A percentile compares a stretch with the other conserved stretches of the same genome.
These are phyloP conservation scores for Petunia secreta DNA, from an alignment of 257 asterid species.

Conservation along the genomic window DNA sequence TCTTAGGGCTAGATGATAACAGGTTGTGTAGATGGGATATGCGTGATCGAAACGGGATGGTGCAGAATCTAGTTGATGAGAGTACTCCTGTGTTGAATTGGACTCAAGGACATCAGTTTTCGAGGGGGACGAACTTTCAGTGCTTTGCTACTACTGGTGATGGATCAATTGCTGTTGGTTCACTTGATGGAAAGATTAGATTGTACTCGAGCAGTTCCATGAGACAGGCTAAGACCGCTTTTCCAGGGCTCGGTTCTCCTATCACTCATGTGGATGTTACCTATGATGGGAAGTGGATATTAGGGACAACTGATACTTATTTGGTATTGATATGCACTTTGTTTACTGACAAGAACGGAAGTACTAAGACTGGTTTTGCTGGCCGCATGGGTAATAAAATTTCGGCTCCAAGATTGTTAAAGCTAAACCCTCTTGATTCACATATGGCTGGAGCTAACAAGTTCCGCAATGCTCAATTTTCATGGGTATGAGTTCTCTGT, in stretches of 20 bases:
- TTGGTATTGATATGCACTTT: slow-evolving; percentile 79
- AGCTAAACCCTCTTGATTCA: slow-evolving; percentile 80
- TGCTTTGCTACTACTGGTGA: slow-evolving; percentile 99
- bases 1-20: slow-evolving; percentile 92
- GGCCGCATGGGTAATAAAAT: slow-evolving; percentile 92
- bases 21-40: slow-evolving; percentile 97
- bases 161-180: slow-evolving; percentile 94
- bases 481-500: slow-evolving; percentile 76
- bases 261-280: slow-evolving; percentile 96
- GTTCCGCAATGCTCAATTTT: slow-evolving; percentile 90
- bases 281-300: slow-evolving; percentile 93
- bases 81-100: slow-evolving; percentile 91
- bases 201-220: slow-evolving; percentile 82
- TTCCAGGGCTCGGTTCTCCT: slow-evolving; percentile 96
- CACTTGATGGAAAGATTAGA: slow-evolving; percentile 95
- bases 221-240: slow-evolving; percentile 98
- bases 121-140: slow-evolving; percentile 93
- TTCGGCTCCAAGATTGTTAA: slow-evolving; percentile 87
- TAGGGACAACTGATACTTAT: slow-evolving; percentile 91
- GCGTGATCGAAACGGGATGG: slow-evolving; percentile 89
- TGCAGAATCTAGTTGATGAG: slow-evolving; percentile 70
- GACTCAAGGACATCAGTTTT: slow-evolving; percentile 98
- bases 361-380: slow-evolving; percentile 75
- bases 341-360: slow-evolving; percentile 87
- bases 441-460: slow-evolving; percentile 86